phyloP scores from a whole-genome alignment of 495 filamentous ascomycete species.

The Zalerion maritima region DNA sequence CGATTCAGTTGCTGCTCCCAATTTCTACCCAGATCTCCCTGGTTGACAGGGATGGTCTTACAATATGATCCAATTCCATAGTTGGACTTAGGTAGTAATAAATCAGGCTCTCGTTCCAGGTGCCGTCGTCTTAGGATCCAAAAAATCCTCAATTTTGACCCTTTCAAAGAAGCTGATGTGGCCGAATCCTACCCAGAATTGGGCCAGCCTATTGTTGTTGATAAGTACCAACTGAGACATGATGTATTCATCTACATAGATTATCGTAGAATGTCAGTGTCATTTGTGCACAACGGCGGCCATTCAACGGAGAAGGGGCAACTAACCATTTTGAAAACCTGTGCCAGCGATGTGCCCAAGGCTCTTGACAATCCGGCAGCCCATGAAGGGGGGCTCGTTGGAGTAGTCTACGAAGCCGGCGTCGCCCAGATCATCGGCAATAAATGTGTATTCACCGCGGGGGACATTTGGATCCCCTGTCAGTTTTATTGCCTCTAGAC shows the following conservation, averaged over 20 bases:
- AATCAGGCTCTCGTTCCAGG: no score
- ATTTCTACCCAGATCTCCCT: no score
- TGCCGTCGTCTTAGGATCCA: slow-evolving; percentile 20
- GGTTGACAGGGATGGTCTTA: no score
- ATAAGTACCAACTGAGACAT: slow-evolving; percentile 63
- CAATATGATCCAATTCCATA: no score
- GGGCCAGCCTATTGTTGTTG: slow-evolving; percentile 59
- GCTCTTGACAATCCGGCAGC: slow-evolving; percentile 61
- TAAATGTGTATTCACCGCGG: slow-evolving; percentile 67
- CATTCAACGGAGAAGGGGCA: not conserved
- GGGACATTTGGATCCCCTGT: slow-evolving; percentile 86
- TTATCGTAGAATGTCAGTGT: slow-evolving; percentile 4
- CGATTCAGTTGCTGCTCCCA: no score
- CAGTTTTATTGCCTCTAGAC: slow-evolving; percentile 70
- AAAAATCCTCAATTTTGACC: slow-evolving; percentile 54
- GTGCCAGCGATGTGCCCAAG: slow-evolving; percentile 60
- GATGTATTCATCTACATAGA: slow-evolving; percentile 49
- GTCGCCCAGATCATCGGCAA: slow-evolving; percentile 58
- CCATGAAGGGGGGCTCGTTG: slow-evolving; percentile 52
- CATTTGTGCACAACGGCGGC: not conserved
- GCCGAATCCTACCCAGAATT: slow-evolving; percentile 67
- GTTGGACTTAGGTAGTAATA: no score
- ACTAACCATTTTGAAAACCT: slow-evolving; percentile 56
- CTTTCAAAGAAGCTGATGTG: slow-evolving; percentile 71
- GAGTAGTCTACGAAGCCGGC: slow-evolving; percentile 36